Base-by-base conservation (phyloP, 75 land plant genomes). In the Pinus tabuliformis region DNA sequence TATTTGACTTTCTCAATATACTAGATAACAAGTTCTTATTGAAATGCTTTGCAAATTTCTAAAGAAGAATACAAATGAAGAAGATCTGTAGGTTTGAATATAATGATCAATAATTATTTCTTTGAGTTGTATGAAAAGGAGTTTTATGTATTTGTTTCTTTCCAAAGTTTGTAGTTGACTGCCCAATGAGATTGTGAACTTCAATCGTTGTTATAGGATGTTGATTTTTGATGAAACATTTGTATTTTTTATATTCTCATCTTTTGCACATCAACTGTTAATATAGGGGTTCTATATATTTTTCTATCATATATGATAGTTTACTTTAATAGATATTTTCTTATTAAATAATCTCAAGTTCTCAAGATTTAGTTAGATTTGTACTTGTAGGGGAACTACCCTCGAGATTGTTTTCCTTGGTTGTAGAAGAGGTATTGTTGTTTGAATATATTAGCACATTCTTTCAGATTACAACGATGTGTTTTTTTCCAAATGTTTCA, bases 361-460 rank as follows among this genome's bases (percentile, higher is more conserved):
- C 99, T 59, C 99, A 97, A 75, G 98, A 98, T 56, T 22, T 97
- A 30, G 92, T 97, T 12, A 97, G 95, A 86, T 87, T 89, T 80
- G 86, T 90, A 14, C 74, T 97, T 77, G 76, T 85, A 76, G 83
- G 79, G 71, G 95, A 95, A 77, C 74, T 87, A 61, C 81, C 90
- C n/a, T 74, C 85, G 37, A 91, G 84, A 54, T 52, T 90, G 68
- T 95, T 97, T 66, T 95, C 93, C 58, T 42, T 95, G 80, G 93
- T 97, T 36, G 99, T 95, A 76, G 99, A 97, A 79, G 99, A 97
- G 99, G 99, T 94, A 78, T 52, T 8, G 16, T 24, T 42, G 21
- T 68, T 39, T 68, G 52, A 68, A 37, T 54, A 21, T 72, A 37
- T 45, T 4, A 15, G 57, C 3, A 39, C 39, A 18, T 78, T 45